A percentile compares a stretch with the other conserved stretches of the same genome.
Evolutionary conservation across 768 basidiomycete species (phyloP).

Genomic region (Phlebiopsis gigantea): DNA sequence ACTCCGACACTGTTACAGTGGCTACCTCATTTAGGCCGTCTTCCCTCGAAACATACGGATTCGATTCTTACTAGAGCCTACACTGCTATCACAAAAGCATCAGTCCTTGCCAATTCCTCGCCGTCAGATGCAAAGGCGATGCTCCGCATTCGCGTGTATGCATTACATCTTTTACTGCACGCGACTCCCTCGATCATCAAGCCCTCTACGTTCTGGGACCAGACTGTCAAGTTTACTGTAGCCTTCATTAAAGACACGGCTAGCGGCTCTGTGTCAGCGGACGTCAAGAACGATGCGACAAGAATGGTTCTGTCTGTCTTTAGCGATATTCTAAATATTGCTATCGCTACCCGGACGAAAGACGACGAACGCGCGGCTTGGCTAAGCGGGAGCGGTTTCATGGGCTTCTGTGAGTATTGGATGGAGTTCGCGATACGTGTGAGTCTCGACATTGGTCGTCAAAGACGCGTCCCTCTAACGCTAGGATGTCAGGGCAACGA

Average conservation of each 20-base stretch:
- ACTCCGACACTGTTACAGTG: constrained; percentile 44
- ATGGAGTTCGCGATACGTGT: constrained; percentile 59
- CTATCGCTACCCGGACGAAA: constrained; percentile 26
- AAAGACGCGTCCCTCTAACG: neutral
- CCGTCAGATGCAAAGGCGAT: constrained; percentile 15
- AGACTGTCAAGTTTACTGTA: constrained; percentile 45
- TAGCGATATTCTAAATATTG: constrained; percentile 36
- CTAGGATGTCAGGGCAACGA: constrained; percentile 38
- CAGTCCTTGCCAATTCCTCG: constrained; percentile 24
- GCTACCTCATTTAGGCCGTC: constrained; percentile 37
- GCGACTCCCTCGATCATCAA: constrained; percentile 42
- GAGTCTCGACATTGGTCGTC: constrained; percentile 11
- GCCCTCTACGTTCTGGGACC: constrained; percentile 65
- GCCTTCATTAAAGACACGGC: constrained; percentile 27
- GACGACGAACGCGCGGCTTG: constrained; percentile 32
- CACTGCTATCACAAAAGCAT: constrained; percentile 37
- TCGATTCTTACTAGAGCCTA: constrained; percentile 57
- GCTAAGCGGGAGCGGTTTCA: constrained; percentile 46
- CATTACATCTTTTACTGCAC: constrained; percentile 43
- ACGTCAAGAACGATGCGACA: constrained; percentile 28
- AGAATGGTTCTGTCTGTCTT: constrained; percentile 38
- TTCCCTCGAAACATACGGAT: constrained; percentile 53
- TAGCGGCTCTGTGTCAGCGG: neutral
- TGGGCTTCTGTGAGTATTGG: constrained; percentile 70
- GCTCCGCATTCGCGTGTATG: constrained; percentile 37